Evolutionary conservation across 768 basidiomycete species (phyloP).

Genomic region (Mycena kentingensis): DNA sequence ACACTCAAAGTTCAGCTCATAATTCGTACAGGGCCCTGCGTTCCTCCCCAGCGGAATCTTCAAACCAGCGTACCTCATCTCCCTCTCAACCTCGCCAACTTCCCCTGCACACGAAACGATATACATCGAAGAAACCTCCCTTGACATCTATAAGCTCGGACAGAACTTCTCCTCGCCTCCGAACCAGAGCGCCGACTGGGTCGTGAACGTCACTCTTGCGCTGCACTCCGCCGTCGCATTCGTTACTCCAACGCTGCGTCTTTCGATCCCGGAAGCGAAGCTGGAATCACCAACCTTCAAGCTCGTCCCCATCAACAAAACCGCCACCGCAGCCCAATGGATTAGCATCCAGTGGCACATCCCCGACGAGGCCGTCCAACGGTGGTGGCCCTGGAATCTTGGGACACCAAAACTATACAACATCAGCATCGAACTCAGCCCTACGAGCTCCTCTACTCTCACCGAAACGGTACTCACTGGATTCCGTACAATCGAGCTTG

Average conservation of each 20-base stretch:
- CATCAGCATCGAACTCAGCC: slow-evolving; percentile 39
- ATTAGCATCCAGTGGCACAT: slow-evolving; percentile 47
- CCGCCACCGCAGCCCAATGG: slow-evolving; percentile 37
- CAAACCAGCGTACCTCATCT: slow-evolving; percentile 57
- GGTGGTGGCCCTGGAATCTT: slow-evolving; percentile 60
- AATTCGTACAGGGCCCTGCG: slow-evolving; percentile 49
- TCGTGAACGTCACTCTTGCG: slow-evolving; percentile 55
- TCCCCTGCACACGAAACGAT: slow-evolving; percentile 32
- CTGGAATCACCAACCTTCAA: slow-evolving; percentile 39
- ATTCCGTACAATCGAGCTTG: slow-evolving; percentile 60
- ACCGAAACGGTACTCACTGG: slow-evolving; percentile 50
- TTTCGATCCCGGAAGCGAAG: slow-evolving; percentile 51
- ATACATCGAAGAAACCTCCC: slow-evolving; percentile 52
- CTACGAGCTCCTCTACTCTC: slow-evolving; percentile 26
- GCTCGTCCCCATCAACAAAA: slow-evolving; percentile 24
- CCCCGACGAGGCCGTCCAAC: slow-evolving; percentile 45
- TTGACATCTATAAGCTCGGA: slow-evolving; percentile 58
- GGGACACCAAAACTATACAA: slow-evolving; percentile 59
- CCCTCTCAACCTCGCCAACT: slow-evolving; percentile 31
- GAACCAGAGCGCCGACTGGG: slow-evolving; percentile 52
- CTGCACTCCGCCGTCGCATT: slow-evolving; percentile 44
- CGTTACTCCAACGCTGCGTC: slow-evolving; percentile 37
- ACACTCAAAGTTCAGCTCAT: not conserved
- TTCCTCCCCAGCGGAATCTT: slow-evolving; percentile 57
- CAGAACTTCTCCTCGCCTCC: slow-evolving; percentile 47